Conservation (phyloP, 495 filamentous ascomycete genomes). For the Cudoniella acicularis region DNA sequence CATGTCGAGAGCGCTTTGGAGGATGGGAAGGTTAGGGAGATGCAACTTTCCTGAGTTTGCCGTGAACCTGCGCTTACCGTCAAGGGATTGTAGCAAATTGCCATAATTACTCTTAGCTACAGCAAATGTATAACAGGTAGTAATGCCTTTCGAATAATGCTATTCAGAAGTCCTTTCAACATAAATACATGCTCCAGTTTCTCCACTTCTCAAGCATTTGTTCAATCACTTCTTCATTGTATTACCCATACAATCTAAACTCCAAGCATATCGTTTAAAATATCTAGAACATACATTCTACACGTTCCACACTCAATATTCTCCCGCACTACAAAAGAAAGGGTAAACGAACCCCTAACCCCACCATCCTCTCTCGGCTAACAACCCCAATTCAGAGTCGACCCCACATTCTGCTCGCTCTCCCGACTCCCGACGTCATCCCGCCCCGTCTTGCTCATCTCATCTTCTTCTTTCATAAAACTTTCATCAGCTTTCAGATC, state of each 20-base stretch:
- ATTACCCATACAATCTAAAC: no score
- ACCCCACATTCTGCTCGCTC: slow-evolving; percentile 29
- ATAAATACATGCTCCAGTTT: no score
- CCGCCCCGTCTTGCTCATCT: slow-evolving; percentile 34
- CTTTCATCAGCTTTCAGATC: background rate
- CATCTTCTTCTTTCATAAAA: slow-evolving; percentile 26
- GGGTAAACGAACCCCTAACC: background rate
- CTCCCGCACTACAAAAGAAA: background rate
- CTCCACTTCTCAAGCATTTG: no score
- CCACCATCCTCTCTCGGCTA: background rate
- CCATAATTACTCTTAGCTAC: background rate
- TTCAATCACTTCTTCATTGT: no score
- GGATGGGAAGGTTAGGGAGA: slow-evolving; percentile 10
- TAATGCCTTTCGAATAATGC: no score
- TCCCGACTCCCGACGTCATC: slow-evolving; percentile 30
- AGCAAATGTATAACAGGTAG: no score
- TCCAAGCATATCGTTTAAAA: no score
- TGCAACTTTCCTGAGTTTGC: background rate
- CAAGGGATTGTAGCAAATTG: no score
- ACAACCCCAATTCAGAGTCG: background rate
- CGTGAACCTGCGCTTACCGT: no score
- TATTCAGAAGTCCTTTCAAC: no score
- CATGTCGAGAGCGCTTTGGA: slow-evolving; percentile 18
- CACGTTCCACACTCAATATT: no score
- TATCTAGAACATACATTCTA: no score